A percentile compares a stretch with the other conserved stretches of the same genome.
Evolutionary conservation across 2,329 filamentous ascomycete genomes (phyloP).

Genomic region (Pyrenochaeta sp.): DNA sequence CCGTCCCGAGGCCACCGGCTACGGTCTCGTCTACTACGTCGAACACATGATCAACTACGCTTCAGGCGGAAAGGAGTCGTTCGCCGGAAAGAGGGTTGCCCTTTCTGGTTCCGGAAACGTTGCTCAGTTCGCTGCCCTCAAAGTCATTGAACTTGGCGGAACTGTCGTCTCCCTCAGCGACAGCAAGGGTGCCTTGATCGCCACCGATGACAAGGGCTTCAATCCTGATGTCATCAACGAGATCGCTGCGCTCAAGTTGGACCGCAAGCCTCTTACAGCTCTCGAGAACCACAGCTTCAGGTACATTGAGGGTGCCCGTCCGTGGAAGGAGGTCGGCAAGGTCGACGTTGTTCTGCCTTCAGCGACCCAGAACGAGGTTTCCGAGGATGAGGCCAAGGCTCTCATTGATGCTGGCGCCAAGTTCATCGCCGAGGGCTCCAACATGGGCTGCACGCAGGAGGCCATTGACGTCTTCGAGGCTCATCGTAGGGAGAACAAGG

Average conservation of each 20-base stretch:
- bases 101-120: conserved; percentile 98
- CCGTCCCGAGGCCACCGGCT: conserved; percentile 95
- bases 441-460: conserved; percentile 98
- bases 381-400: conserved; percentile 84
- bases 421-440: conserved; percentile 95
- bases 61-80: conserved; percentile 77
- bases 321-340: conserved; percentile 88
- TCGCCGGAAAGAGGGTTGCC: conserved; percentile 90
- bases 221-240: conserved; percentile 78
- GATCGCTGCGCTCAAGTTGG: conserved; percentile 87
- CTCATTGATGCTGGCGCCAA: conserved; percentile 79
- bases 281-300: conserved; percentile 76
- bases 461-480: conserved; percentile 94
- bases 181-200: conserved; percentile 84
- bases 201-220: conserved; percentile 74
- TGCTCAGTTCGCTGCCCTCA: conserved; percentile 95
- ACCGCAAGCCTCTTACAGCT: conserved; percentile 81
- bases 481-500: conserved; percentile 73
- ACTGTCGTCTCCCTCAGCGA: conserved; percentile 93
- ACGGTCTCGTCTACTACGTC: conserved; percentile 83
- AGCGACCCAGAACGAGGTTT: conserved; percentile 98
- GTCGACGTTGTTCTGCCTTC: conserved; percentile 92
- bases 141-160: conserved; percentile 94
- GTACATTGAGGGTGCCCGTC: conserved; percentile 86
- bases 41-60: conserved; percentile 75